Evolutionary conservation across 1,284 basidiomycete genomes (phyloP).

Genomic region (Mrakiaceae sp.): DNA sequence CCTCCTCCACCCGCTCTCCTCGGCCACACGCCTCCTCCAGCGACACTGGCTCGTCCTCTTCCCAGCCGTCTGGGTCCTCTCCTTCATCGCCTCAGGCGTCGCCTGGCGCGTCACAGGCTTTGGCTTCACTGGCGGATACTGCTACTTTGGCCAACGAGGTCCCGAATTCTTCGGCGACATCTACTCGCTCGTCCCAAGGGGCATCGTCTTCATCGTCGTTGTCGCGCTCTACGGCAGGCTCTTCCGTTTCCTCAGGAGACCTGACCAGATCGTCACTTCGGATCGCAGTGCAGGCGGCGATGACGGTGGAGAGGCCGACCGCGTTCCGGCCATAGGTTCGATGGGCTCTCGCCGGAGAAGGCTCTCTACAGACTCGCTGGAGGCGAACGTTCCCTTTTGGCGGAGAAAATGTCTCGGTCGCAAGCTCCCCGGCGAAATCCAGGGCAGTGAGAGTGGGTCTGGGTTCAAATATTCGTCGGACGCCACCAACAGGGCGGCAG

Average conservation of each 20-base stretch:
- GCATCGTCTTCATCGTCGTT: conserved; percentile 12
- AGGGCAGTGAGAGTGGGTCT: too few relatives aligned
- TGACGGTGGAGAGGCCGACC: too few relatives aligned
- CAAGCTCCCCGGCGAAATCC: too few relatives aligned
- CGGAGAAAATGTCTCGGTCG: too few relatives aligned
- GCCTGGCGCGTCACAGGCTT: conserved; percentile 10
- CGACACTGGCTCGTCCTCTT: neutral
- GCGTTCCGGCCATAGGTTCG: neutral
- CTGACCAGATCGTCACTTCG: neutral
- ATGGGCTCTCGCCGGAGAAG: too few relatives aligned
- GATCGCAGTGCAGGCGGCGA: too few relatives aligned
- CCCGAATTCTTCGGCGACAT: conserved; percentile 11
- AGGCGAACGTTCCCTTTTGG: too few relatives aligned
- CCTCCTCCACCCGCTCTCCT: conserved; percentile 9
- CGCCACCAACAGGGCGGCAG: too few relatives aligned
- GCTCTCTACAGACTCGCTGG: too few relatives aligned
- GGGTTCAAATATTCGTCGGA: too few relatives aligned
- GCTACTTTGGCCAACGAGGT: conserved; percentile 2
- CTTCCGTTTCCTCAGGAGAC: conserved; percentile 12
- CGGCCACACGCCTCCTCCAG: conserved; percentile 2
- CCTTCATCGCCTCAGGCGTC: conserved; percentile 7
- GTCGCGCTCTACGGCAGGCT: conserved; percentile 11
- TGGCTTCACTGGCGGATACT: conserved; percentile 5
- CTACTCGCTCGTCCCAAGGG: neutral
- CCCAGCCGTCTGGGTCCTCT: conserved; percentile 5